These are phyloP conservation scores for Keithomyces neogunnii DNA, from an alignment of 2,329 filamentous ascomycete genomes.

Conservation along the genomic window DNA sequence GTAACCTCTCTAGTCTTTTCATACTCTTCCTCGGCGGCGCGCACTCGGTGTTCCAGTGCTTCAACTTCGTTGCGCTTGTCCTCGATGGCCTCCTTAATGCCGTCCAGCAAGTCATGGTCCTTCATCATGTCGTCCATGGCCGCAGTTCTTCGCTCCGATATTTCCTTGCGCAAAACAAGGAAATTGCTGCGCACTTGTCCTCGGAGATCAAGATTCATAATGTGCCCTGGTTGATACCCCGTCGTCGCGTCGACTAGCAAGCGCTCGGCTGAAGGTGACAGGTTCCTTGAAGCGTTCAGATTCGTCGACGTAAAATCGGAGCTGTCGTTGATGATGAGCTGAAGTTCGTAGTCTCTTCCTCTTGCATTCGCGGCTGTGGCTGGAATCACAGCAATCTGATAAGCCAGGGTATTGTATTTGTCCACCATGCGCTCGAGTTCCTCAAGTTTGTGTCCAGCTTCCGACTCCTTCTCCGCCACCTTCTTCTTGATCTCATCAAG, in stretches of 20 bases:
- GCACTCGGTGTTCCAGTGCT: slow-evolving; percentile 77
- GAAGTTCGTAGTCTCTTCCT: slow-evolving; percentile 75
- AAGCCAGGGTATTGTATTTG: slow-evolving; percentile 87
- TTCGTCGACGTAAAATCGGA: slow-evolving; percentile 67
- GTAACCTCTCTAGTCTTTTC: slow-evolving; percentile 85
- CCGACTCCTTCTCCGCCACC: slow-evolving; percentile 78
- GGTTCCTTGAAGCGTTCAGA: slow-evolving; percentile 33
- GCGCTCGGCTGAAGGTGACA: slow-evolving; percentile 50
- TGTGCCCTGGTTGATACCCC: slow-evolving; percentile 82
- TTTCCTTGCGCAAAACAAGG: slow-evolving; percentile 71
- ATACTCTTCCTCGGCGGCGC: slow-evolving; percentile 86
- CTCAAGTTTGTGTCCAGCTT: slow-evolving; percentile 77
- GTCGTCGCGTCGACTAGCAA: slow-evolving; percentile 73
- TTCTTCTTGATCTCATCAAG: slow-evolving; percentile 80
- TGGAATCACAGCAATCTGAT: slow-evolving; percentile 88
- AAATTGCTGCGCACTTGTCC: slow-evolving; percentile 75
- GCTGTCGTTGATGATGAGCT: slow-evolving; percentile 69
- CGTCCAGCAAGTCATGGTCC: slow-evolving; percentile 86
- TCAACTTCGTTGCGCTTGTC: slow-evolving; percentile 92
- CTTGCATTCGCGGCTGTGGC: slow-evolving; percentile 77
- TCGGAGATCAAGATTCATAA: slow-evolving; percentile 82
- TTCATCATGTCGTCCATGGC: slow-evolving; percentile 89
- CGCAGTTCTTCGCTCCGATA: slow-evolving; percentile 76
- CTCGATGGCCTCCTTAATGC: slow-evolving; percentile 93
- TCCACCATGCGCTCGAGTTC: slow-evolving; percentile 88